Evolutionary conservation across 2,329 filamentous ascomycete genomes (phyloP), one percentile per base, ranked within the genome.

Genomic region (Colletotrichum liaoningense): DNA sequence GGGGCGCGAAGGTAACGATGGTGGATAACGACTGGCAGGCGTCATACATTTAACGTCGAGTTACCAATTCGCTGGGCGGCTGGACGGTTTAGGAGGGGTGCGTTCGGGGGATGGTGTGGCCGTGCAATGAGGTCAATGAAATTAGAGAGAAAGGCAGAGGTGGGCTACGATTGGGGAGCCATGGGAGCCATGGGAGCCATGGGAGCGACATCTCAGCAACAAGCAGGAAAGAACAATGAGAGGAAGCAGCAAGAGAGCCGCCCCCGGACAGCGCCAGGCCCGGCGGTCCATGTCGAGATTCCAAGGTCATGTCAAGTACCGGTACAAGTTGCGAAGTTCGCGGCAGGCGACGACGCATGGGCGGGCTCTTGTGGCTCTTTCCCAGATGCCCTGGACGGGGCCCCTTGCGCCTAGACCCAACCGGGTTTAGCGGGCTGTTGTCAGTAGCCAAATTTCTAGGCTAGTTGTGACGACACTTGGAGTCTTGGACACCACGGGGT

Each of bases 41-140:
- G 72, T 74, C 72, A 74, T 74, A 74, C 72, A 74, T 73, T 73
- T 74, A 74, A 74, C 68, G 69, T 67, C 62, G 49, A 63, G 67
- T 72, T 74, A 74, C 68, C 72, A 72, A 74, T 67, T 42, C 63
- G 72, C 72, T 59, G 72, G 67, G 68, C 69, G 58, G 54, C 52
- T 63, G 67, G 69, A 30, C 59, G 62, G 70, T 35, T 58, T 65
- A 46, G 70, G 70, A 70, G 70, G 70, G 68, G 62, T 63, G 72
- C 59, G 35, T 71, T 57, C 42, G 42, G 60, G 71, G 62, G 68
- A 63, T 57, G 72, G 72, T 74, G 72, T 68, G 69, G 73, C 68
- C 68, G 59, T 69, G 69, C 69, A 62, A 74, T 73, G 73, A 73
- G 69, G 73, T 73, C 69, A 74, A 73, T 57, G 73, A 74, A 74